Percentiles rank a stretch among this genome's conserved stretches.
Evolutionary conservation across 2,329 filamentous ascomycete species (phyloP).

Genomic region (Colletotrichum sp.): DNA sequence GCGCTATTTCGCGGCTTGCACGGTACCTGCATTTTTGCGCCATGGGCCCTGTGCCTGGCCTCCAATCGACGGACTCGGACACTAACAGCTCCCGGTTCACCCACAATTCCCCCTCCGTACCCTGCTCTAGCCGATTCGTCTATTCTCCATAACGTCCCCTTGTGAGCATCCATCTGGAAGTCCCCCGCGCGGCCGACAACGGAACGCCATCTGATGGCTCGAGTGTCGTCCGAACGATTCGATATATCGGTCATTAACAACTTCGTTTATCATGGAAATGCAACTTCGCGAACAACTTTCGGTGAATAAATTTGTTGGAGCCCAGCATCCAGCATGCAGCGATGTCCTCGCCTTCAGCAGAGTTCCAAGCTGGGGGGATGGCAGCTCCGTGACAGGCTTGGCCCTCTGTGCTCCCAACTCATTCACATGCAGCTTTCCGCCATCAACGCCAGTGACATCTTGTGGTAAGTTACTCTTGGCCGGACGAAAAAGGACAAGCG

Average conservation of each 20-base stretch:
- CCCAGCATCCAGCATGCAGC: not conserved
- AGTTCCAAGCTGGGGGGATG: not conserved
- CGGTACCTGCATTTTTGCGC: slow-evolving; percentile 17
- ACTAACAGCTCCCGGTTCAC: not conserved
- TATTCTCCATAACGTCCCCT: not conserved
- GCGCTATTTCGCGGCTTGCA: slow-evolving; percentile 11
- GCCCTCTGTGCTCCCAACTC: not conserved
- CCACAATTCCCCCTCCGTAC: not conserved
- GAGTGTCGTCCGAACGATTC: not conserved
- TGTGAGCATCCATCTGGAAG: not conserved
- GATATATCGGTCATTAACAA: not conserved
- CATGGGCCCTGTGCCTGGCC: not conserved
- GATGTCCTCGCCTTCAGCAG: not conserved
- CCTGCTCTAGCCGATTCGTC: not conserved
- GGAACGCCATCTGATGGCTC: not conserved
- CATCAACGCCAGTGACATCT: not conserved
- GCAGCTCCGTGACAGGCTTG: not conserved
- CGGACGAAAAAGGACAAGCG: not conserved
- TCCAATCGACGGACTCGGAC: slow-evolving; percentile 7
- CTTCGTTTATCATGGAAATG: not conserved
- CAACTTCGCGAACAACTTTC: not conserved
- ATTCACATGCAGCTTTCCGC: not conserved
- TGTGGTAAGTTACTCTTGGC: not conserved
- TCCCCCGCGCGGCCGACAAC: not conserved
- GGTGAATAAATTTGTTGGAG: not conserved